Percentiles rank a stretch among this genome's conserved stretches.
Evolutionary conservation across 306 rosid species (phyloP).

Genomic region (Dryas alaskensis): DNA sequence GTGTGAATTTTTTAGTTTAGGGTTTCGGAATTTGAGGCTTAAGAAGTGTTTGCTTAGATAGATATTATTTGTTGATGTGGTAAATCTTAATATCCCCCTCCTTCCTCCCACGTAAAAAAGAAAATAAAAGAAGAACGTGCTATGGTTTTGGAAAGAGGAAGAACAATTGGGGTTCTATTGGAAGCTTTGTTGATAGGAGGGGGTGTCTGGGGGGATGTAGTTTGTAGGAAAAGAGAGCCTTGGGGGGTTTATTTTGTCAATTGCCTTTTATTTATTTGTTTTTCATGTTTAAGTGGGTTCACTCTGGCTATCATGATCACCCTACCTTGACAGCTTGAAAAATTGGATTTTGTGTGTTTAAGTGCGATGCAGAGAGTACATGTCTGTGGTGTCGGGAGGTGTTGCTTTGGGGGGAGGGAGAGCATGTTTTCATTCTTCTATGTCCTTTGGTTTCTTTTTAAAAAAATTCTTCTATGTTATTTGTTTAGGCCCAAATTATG

Average conservation of each 20-base stretch:
- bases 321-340: no score
- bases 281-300: background rate
- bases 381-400: background rate
- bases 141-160: background rate
- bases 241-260: background rate
- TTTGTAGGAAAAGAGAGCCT: background rate
- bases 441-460: background rate
- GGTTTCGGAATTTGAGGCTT: slow-evolving; percentile 10
- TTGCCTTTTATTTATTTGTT: no score
- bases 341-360: background rate
- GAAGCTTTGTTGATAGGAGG: background rate
- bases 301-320: background rate
- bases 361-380: background rate
- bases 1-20: background rate
- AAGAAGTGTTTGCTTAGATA: background rate
- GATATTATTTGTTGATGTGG: background rate
- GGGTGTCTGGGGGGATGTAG: background rate
- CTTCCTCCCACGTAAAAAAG: no score
- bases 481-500: background rate
- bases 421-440: background rate
- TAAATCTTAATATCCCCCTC: background rate
- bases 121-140: no score
- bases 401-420: background rate
- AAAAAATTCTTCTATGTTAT: no score
- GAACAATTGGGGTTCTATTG: background rate